Base-by-base conservation (phyloP, 2,329 filamentous ascomycete species). In the Fusarium metavorans region DNA sequence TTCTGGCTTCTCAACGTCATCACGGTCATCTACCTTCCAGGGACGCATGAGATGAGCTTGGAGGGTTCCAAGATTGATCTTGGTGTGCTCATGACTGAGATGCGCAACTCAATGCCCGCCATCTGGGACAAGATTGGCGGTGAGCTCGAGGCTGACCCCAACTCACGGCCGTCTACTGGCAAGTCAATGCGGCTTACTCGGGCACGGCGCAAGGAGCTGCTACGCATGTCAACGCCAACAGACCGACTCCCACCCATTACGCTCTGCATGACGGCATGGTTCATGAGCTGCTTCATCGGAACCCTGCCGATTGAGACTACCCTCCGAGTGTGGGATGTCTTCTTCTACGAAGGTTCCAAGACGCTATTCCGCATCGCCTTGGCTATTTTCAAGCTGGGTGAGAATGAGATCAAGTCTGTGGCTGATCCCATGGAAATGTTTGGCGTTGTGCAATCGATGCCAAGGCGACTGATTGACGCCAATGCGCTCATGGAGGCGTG, bases 281-380 rank as follows among this genome's bases (percentile, higher is more conserved):
- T 98, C 83, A 98, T 98, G 96, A 97, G 94, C 58, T 94, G 97
- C 78, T 98, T 97, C 82, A 97, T 98, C 71, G 95, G 95, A 63
- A 97, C 94, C 0, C 86, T 98, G 20, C 96, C 96, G 2, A 95
- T 97, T 71, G 96, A 98, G 84, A 95, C 93, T 20, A 96, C 95
- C 0, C 88, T 98, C 20, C 93, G 96, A 9, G 94, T 98, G 2
- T 98, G 96, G 96, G 96, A 98, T 78, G 91, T 95, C 1, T 95
- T 98, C 80, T 97, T 98, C 82, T 98, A 97, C 82, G 96, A 98
- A 83, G 96, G 96, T 5, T 95, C 93, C 58, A 97, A 97, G 82
- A 98, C 95, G 0, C 89, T 98, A 8, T 98, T 98, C 85, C 94
- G 95, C 57, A 94, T 98, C 67, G 95, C 96, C 0, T 86, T 98